These are phyloP conservation scores for Saccharomyces mikatae DNA, from an alignment of 805 yeast species.

Conservation along the genomic window DNA sequence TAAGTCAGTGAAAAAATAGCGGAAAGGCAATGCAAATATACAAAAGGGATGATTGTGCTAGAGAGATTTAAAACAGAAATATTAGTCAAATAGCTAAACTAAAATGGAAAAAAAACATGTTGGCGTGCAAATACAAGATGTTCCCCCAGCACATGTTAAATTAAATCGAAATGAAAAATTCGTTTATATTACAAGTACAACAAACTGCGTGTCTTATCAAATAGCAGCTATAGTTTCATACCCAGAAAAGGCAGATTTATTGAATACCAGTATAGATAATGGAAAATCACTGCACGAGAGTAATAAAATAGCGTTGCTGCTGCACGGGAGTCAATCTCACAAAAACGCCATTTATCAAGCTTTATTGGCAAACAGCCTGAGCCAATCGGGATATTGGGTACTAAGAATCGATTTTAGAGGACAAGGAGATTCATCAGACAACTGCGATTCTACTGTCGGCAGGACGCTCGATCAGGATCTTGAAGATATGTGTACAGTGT, in stretches of 20 bases:
- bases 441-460: slow-evolving; percentile 32
- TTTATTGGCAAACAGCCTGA: slow-evolving; percentile 49
- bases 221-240: slow-evolving; percentile 5
- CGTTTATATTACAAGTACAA: slow-evolving; percentile 9
- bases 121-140: neutral
- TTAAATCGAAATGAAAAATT: slow-evolving; percentile 14
- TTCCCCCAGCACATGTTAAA: slow-evolving; percentile 9
- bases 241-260: slow-evolving; percentile 8
- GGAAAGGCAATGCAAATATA: neutral
- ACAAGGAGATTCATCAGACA: slow-evolving; percentile 66
- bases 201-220: neutral
- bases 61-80: neutral
- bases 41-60: neutral
- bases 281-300: slow-evolving; percentile 6
- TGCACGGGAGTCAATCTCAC: slow-evolving; percentile 87
- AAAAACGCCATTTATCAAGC: slow-evolving; percentile 70
- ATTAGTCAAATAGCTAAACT: neutral
- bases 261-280: neutral
- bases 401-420: slow-evolving; percentile 80
- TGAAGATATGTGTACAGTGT: slow-evolving; percentile 52
- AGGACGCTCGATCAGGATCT: slow-evolving; percentile 57
- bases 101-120: neutral
- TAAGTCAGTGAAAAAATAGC: neutral
- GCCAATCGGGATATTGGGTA: slow-evolving; percentile 55
- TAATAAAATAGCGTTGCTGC: slow-evolving; percentile 47